Conservation (phyloP, 2,329 filamentous ascomycete genomes). For the Cladosporium oxysporum region DNA sequence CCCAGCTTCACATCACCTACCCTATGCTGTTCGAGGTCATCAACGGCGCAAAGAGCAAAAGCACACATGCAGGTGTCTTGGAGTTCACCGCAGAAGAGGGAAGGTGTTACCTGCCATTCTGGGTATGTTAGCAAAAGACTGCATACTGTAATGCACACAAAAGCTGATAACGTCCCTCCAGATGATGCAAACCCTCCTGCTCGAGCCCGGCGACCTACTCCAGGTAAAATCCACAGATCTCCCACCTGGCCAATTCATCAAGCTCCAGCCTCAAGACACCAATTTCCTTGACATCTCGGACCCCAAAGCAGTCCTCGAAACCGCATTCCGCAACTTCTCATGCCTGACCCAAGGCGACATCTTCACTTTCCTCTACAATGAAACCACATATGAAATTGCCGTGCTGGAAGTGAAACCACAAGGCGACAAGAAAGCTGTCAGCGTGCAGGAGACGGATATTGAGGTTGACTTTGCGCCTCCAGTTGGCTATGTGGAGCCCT, state of each 20-base stretch:
- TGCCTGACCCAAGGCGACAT: constrained; percentile 90
- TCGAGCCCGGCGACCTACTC: constrained; percentile 91
- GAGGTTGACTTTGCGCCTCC: constrained; percentile 95
- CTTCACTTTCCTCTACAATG: constrained; percentile 96
- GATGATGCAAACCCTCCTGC: constrained; percentile 86
- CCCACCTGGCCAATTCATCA: constrained; percentile 87
- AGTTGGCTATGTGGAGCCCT: constrained; percentile 89
- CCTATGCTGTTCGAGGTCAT: constrained; percentile 95
- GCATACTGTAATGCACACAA: background rate
- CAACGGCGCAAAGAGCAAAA: constrained; percentile 77
- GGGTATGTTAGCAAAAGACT: constrained; percentile 47
- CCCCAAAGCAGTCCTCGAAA: constrained; percentile 94
- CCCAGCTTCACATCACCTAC: constrained; percentile 92
- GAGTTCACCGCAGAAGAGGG: constrained; percentile 98
- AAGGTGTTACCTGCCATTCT: constrained; percentile 91
- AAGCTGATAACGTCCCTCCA: constrained; percentile 39
- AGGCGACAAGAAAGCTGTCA: constrained; percentile 78
- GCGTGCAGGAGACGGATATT: constrained; percentile 94
- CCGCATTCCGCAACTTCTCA: constrained; percentile 93
- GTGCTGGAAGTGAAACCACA: constrained; percentile 92
- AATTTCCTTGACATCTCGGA: constrained; percentile 96
- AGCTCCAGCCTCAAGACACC: constrained; percentile 90
- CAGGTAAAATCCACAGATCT: constrained; percentile 95
- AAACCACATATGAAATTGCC: constrained; percentile 87
- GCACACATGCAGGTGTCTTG: constrained; percentile 90